Conservation (phyloP, 129 eudicot genomes). For the Lactuca saligna region DNA sequence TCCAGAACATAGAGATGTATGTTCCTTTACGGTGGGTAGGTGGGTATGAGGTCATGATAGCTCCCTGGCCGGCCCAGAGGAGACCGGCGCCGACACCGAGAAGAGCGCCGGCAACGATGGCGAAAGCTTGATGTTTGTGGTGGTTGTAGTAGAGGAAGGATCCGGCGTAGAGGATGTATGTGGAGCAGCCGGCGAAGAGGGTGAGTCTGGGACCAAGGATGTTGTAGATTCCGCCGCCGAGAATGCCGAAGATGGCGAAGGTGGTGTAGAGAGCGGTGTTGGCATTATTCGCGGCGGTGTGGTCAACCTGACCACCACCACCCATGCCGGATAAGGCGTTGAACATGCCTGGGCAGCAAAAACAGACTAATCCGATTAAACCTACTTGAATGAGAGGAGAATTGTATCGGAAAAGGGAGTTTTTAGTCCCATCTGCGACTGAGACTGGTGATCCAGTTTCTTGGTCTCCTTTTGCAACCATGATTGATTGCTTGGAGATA, state of each 20-base stretch:
- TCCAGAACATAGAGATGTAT: slow-evolving; percentile 87
- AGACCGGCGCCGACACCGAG: slow-evolving; percentile 93
- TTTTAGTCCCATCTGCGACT: background rate
- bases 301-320: slow-evolving; percentile 95
- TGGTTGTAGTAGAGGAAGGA: slow-evolving; percentile 90
- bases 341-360: slow-evolving; percentile 98
- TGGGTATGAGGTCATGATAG: slow-evolving; percentile 94
- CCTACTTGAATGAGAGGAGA: slow-evolving; percentile 80
- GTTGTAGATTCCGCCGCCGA: slow-evolving; percentile 97
- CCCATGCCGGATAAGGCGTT: slow-evolving; percentile 99
- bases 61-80: slow-evolving; percentile 96
- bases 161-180: slow-evolving; percentile 81
- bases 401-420: slow-evolving; percentile 58
- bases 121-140: slow-evolving; percentile 65
- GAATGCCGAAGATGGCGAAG: slow-evolving; percentile 81
- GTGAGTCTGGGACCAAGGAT: slow-evolving; percentile 78
- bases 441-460: slow-evolving; percentile 35
- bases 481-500: slow-evolving; percentile 8
- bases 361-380: slow-evolving; percentile 83
- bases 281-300: slow-evolving; percentile 88
- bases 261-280: slow-evolving; percentile 96
- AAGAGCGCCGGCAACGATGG: slow-evolving; percentile 68
- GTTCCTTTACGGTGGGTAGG: slow-evolving; percentile 68
- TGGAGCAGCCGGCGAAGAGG: slow-evolving; percentile 72
- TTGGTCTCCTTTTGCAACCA: slow-evolving; percentile 44